Evolutionary conservation across 352 stramenopile genomes (phyloP).

Genomic region (Pythium aquatile): DNA sequence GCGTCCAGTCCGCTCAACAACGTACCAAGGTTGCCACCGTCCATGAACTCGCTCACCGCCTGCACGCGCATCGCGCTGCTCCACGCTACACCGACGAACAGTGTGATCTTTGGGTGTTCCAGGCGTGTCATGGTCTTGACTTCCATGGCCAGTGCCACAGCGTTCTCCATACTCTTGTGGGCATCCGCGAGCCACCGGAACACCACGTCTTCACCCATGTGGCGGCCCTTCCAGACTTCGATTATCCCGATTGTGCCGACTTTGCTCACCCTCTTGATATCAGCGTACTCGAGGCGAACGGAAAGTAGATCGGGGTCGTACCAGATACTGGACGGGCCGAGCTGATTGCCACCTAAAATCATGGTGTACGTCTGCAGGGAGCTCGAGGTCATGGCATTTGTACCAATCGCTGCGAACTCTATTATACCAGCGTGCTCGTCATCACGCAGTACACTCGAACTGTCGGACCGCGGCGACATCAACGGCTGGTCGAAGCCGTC

Average conservation of each 20-base stretch:
- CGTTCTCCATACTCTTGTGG: conserved; percentile 56
- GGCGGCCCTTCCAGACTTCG: conserved; percentile 66
- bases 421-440: too few relatives aligned
- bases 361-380: not conserved
- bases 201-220: conserved; percentile 66
- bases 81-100: conserved; percentile 71
- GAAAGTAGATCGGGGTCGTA: conserved; percentile 60
- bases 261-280: conserved; percentile 44
- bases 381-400: not conserved
- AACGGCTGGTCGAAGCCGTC: conserved; percentile 29
- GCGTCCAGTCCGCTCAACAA: conserved; percentile 41
- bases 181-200: conserved; percentile 58
- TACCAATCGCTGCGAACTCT: not conserved
- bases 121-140: conserved; percentile 58
- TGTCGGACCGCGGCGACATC: conserved; percentile 16
- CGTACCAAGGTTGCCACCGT: conserved; percentile 59
- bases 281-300: conserved; percentile 51
- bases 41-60: conserved; percentile 67
- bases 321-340: conserved; percentile 57
- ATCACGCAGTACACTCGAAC: conserved; percentile 9
- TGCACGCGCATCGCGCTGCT: conserved; percentile 59
- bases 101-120: conserved; percentile 66
- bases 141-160: conserved; percentile 55
- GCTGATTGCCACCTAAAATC: conserved; percentile 27
- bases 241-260: not conserved